phyloP scores from a whole-genome alignment of 2,329 filamentous ascomycete species.

The Colletotrichum kahawae region DNA sequence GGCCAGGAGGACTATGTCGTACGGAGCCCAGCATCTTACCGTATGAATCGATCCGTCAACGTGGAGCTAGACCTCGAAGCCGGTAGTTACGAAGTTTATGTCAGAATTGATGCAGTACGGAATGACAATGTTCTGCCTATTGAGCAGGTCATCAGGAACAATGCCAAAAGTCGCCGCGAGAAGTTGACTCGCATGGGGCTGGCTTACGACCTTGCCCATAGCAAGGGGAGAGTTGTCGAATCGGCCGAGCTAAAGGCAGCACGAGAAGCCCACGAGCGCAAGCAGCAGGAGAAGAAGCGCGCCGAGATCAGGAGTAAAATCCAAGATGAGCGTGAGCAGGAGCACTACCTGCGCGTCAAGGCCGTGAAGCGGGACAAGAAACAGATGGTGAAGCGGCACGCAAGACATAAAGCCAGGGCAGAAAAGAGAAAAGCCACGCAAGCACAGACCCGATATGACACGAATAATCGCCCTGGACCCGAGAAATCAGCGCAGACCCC shows the following conservation, averaged over 20 bases:
- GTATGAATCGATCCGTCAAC: conserved; percentile 76
- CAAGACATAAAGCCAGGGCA: conserved; percentile 39
- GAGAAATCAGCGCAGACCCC: conserved; percentile 11
- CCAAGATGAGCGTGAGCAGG: conserved; percentile 41
- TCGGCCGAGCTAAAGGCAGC: conserved; percentile 52
- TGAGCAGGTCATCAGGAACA: conserved; percentile 70
- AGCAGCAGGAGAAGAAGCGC: conserved; percentile 43
- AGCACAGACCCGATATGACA: neutral
- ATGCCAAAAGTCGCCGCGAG: conserved; percentile 67
- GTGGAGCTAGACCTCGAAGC: conserved; percentile 77
- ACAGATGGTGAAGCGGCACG: conserved; percentile 34
- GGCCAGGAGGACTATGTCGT: conserved; percentile 59
- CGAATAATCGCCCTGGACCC: neutral
- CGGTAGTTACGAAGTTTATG: conserved; percentile 76
- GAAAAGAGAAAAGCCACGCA: conserved; percentile 26
- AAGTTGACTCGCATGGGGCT: conserved; percentile 76
- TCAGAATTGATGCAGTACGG: conserved; percentile 76
- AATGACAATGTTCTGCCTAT: conserved; percentile 53
- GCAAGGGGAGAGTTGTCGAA: conserved; percentile 62
- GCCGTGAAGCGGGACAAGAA: conserved; percentile 37
- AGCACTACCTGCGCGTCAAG: conserved; percentile 40
- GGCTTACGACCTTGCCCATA: conserved; percentile 73
- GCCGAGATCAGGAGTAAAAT: conserved; percentile 42
- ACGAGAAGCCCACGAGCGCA: conserved; percentile 48
- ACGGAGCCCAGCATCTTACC: conserved; percentile 56